phyloP scores from a whole-genome alignment of 2,329 filamentous ascomycete genomes.

The Fusarium albosuccineum region DNA sequence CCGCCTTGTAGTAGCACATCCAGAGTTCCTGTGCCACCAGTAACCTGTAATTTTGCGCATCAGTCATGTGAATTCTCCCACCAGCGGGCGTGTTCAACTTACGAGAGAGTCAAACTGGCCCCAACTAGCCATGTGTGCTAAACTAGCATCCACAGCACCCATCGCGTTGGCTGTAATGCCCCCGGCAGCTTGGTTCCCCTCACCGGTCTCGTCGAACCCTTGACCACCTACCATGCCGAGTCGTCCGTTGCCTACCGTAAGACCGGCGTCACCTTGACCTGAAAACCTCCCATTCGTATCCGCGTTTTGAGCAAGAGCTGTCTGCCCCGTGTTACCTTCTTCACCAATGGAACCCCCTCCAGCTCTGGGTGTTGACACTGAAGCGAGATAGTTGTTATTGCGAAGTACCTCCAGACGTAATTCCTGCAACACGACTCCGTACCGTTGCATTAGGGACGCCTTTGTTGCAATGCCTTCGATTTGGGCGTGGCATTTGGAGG shows the following conservation, averaged over 20 bases:
- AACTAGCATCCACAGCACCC: neutral
- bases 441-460: constrained; percentile 56
- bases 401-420: constrained; percentile 43
- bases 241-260: neutral
- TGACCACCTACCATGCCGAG: neutral
- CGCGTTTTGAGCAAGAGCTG: neutral
- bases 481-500: constrained; percentile 55
- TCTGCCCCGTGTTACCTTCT: neutral
- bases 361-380: neutral
- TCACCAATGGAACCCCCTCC: neutral
- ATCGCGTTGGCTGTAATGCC: neutral
- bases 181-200: neutral
- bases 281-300: neutral
- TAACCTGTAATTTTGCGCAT: neutral
- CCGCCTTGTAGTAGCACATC: constrained; percentile 1
- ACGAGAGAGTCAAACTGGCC: constrained; percentile 27
- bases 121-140: constrained; percentile 32
- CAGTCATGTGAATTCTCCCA: neutral
- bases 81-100: neutral
- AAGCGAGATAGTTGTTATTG: constrained; percentile 33
- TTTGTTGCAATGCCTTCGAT: constrained; percentile 52
- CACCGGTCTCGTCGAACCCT: neutral
- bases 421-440: constrained; percentile 57
- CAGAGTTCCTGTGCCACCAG: neutral
- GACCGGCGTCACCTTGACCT: neutral